Evolutionary conservation across 139 green algal genomes (phyloP).

Genomic region (Desmodesmus armatus): DNA sequence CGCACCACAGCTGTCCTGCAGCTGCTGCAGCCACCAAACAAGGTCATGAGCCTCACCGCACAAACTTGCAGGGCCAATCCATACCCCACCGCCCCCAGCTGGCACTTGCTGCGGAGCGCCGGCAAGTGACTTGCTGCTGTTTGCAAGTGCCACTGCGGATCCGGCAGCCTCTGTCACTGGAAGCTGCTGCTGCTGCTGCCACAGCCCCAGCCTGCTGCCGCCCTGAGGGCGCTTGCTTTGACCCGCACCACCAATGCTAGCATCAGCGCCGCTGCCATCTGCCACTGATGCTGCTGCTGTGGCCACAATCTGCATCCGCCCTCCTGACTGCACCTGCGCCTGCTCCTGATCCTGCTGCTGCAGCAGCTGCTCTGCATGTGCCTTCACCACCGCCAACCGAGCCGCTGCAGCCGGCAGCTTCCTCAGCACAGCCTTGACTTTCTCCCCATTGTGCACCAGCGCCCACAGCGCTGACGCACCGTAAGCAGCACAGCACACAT

Average conservation of each 20-base stretch:
- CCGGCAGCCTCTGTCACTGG: background rate
- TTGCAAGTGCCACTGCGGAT: background rate
- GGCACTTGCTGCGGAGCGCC: background rate
- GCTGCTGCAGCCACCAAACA: constrained; percentile 28
- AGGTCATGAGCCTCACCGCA: background rate
- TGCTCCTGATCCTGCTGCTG: background rate
- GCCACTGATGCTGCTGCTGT: background rate
- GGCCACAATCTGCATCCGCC: background rate
- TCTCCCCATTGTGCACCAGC: constrained; percentile 65
- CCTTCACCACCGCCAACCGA: constrained; percentile 8
- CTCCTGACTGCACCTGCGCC: background rate
- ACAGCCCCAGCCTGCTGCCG: background rate
- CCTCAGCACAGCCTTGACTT: constrained; percentile 49
- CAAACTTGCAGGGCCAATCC: background rate
- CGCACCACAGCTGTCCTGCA: constrained; percentile 26
- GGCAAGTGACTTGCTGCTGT: background rate
- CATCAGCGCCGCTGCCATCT: background rate
- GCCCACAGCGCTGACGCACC: constrained; percentile 64
- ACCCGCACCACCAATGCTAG: background rate
- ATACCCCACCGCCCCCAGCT: background rate
- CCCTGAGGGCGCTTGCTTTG: background rate
- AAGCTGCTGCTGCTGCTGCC: background rate
- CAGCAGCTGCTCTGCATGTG: constrained; percentile 8
- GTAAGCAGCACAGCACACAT: constrained; percentile 49
- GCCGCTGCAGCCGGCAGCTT: constrained; percentile 25